Conservation (phyloP, 129 eudicot species). For the Flaveria sonorensis region DNA sequence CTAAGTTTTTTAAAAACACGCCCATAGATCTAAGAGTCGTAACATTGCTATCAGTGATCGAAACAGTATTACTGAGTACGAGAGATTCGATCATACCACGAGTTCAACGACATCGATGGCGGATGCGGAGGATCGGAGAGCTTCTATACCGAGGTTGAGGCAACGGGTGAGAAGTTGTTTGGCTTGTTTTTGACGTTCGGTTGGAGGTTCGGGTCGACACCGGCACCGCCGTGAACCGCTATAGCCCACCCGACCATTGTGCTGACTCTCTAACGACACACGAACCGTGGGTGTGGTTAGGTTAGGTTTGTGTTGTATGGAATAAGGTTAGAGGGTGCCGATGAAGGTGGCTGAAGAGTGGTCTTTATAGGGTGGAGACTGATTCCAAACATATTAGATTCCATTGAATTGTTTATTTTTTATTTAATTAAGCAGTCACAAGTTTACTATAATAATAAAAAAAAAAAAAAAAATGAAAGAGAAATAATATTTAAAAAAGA, state of each 20-base stretch:
- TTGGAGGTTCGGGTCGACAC: slow-evolving; percentile 92
- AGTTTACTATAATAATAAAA: no score
- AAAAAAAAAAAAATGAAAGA: no score
- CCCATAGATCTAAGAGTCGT: no score
- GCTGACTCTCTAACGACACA: slow-evolving; percentile 22
- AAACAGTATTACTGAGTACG: not conserved
- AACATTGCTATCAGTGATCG: no score
- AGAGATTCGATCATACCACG: slow-evolving; percentile 47
- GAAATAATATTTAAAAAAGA: no score
- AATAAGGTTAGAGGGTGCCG: slow-evolving; percentile 23
- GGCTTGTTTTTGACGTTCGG: slow-evolving; percentile 76
- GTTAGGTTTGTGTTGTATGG: slow-evolving; percentile 21
- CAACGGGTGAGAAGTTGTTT: slow-evolving; percentile 77
- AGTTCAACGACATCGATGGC: slow-evolving; percentile 92
- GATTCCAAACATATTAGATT: slow-evolving; percentile 21
- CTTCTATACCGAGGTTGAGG: slow-evolving; percentile 71
- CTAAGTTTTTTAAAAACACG: no score
- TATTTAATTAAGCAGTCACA: not conserved
- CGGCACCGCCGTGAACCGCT: slow-evolving; percentile 96
- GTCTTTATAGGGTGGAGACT: slow-evolving; percentile 33
- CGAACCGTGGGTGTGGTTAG: slow-evolving; percentile 11
- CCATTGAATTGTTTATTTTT: not conserved
- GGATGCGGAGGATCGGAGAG: slow-evolving; percentile 69
- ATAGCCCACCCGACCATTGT: slow-evolving; percentile 93
- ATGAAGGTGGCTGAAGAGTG: slow-evolving; percentile 13